These are phyloP conservation scores for Scedosporium boydii DNA, from an alignment of 2,329 filamentous ascomycete species.

Conservation along the genomic window DNA sequence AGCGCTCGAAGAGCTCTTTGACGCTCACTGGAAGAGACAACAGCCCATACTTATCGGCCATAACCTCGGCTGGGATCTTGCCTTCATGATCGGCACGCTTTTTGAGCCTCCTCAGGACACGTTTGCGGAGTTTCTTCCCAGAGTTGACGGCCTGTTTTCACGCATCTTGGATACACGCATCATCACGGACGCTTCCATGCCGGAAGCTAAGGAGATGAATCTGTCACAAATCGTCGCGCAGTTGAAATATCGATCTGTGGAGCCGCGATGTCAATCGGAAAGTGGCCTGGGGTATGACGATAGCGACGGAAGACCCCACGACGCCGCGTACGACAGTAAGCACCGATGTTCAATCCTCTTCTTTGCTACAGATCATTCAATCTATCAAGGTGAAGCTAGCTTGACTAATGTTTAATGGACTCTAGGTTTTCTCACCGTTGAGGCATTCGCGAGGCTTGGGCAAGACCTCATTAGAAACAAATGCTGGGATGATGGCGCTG, in stretches of 20 bases:
- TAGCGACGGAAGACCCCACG: conserved; percentile 25
- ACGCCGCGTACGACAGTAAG: conserved; percentile 52
- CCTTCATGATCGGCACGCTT: conserved; percentile 55
- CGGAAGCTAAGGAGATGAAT: conserved; percentile 20
- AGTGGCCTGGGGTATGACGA: background rate
- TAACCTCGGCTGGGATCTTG: conserved; percentile 55
- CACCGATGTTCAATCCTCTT: background rate
- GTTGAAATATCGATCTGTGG: background rate
- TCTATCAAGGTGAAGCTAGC: background rate
- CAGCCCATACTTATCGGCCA: conserved; percentile 45
- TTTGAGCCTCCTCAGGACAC: conserved; percentile 45
- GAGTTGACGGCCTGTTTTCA: conserved; percentile 37
- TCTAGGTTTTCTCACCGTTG: conserved; percentile 31
- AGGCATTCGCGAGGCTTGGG: conserved; percentile 24
- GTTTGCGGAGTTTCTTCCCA: conserved; percentile 39
- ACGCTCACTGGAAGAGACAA: background rate
- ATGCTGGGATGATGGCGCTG: too few relatives aligned
- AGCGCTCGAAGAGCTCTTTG: background rate
- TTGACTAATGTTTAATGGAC: too few relatives aligned
- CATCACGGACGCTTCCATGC: conserved; percentile 32
- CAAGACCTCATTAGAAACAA: background rate
- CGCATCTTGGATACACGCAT: conserved; percentile 52
- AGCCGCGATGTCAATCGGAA: background rate
- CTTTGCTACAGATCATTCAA: conserved; percentile 1
- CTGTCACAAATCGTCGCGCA: conserved; percentile 28